These are phyloP conservation scores for Penicillium janthinellum DNA, from an alignment of 2,329 filamentous ascomycete genomes.

Conservation along the genomic window DNA sequence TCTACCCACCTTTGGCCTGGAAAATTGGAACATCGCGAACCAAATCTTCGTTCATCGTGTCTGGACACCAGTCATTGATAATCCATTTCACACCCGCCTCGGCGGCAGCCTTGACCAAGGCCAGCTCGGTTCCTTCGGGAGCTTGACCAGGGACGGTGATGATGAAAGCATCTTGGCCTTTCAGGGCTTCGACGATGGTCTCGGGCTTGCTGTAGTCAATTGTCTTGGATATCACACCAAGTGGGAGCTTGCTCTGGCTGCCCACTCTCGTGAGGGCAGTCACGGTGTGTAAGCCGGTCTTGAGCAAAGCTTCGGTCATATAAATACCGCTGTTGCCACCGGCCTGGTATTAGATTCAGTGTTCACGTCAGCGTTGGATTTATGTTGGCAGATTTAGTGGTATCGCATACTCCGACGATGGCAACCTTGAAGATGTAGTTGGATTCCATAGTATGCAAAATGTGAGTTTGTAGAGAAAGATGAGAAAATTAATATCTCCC, in stretches of 20 bases:
- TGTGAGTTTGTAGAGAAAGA: background rate
- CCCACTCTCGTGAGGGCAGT: slow-evolving; percentile 14
- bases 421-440: slow-evolving; percentile 19
- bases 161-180: slow-evolving; percentile 54
- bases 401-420: slow-evolving; percentile 14
- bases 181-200: slow-evolving; percentile 49
- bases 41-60: slow-evolving; percentile 29
- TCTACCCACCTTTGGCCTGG: slow-evolving; percentile 8
- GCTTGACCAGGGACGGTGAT: slow-evolving; percentile 50
- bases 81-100: slow-evolving; percentile 54
- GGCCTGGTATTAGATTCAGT: slow-evolving; percentile 6
- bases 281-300: slow-evolving; percentile 14
- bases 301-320: slow-evolving; percentile 12
- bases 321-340: slow-evolving; percentile 13
- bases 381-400: background rate
- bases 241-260: slow-evolving; percentile 35
- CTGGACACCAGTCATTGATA: slow-evolving; percentile 50
- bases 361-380: background rate
- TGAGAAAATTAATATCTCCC: background rate
- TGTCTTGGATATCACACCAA: slow-evolving; percentile 39
- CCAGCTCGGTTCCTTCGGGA: slow-evolving; percentile 43
- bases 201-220: slow-evolving; percentile 46
- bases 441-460: background rate
- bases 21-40: slow-evolving; percentile 11
- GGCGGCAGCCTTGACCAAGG: slow-evolving; percentile 53